A percentile compares a stretch with the other conserved stretches of the same genome.
phyloP scores from a whole-genome alignment of 805 yeast genomes.

The Candida stauntonica region DNA sequence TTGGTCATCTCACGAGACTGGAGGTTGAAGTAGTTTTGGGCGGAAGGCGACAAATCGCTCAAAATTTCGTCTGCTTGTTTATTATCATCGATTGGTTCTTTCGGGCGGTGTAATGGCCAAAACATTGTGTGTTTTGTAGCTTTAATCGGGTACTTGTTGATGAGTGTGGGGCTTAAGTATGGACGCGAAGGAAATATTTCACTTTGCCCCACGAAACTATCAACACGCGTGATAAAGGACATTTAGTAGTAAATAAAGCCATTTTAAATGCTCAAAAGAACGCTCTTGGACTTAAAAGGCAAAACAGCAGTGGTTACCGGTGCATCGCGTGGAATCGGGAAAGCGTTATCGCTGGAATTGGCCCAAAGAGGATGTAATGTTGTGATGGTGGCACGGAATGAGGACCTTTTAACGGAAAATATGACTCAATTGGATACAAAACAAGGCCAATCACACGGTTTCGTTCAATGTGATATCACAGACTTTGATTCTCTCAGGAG shows the following conservation, averaged over 20 bases:
- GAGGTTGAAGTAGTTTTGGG: slow-evolving; percentile 5
- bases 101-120: slow-evolving; percentile 5
- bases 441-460: no score
- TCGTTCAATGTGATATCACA: slow-evolving; percentile 16
- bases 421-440: slow-evolving; percentile 10
- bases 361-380: slow-evolving; percentile 49
- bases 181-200: no score
- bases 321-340: slow-evolving; percentile 67
- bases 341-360: slow-evolving; percentile 46
- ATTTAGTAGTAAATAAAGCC: no score
- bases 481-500: slow-evolving; percentile 7
- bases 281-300: slow-evolving; percentile 12
- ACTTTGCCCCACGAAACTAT: no score
- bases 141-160: no score
- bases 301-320: slow-evolving; percentile 59
- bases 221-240: no score
- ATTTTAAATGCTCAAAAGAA: no score
- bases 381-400: slow-evolving; percentile 48
- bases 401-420: slow-evolving; percentile 30
- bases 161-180: no score
- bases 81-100: neutral
- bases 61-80: no score
- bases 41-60: slow-evolving; percentile 10
- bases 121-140: no score
- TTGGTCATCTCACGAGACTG: slow-evolving; percentile 4